phyloP scores from a whole-genome alignment of 495 filamentous ascomycete species.

The Rostrohypoxylon terebratum region DNA sequence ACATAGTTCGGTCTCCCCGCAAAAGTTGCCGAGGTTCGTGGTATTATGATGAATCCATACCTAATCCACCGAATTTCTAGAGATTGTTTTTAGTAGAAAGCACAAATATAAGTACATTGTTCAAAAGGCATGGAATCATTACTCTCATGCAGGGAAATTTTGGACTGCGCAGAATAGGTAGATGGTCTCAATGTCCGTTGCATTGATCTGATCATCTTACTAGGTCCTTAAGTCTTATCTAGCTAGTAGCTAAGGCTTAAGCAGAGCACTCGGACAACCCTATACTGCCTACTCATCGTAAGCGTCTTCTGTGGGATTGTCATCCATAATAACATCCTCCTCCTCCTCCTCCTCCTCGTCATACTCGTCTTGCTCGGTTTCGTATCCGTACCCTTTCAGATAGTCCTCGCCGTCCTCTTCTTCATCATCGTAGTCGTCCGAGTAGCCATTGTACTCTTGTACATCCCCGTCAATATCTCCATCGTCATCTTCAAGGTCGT shows the following conservation, averaged over 20 bases:
- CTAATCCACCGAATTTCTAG: not conserved
- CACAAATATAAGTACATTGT: too few relatives aligned
- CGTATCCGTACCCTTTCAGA: conserved; percentile 18
- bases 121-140: too few relatives aligned
- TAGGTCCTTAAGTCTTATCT: too few relatives aligned
- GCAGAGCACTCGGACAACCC: too few relatives aligned
- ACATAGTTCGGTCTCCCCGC: conserved; percentile 11
- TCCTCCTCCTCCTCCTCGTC: not conserved
- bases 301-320: not conserved
- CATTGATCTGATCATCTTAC: too few relatives aligned
- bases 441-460: conserved; percentile 31
- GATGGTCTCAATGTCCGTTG: not conserved
- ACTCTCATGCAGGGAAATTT: too few relatives aligned
- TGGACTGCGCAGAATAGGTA: not conserved
- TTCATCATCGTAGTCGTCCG: conserved; percentile 11
- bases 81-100: not conserved
- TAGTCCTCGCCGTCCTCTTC: conserved; percentile 17
- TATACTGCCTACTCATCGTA: conserved; percentile 5
- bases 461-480: conserved; percentile 15
- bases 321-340: conserved; percentile 3
- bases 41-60: not conserved
- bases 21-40: conserved; percentile 40
- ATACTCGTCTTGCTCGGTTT: not conserved
- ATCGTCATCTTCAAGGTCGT: conserved; percentile 21
- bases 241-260: too few relatives aligned